phyloP scores from a whole-genome alignment of 2,329 filamentous ascomycete genomes.

The Aspergillus tamarii region DNA sequence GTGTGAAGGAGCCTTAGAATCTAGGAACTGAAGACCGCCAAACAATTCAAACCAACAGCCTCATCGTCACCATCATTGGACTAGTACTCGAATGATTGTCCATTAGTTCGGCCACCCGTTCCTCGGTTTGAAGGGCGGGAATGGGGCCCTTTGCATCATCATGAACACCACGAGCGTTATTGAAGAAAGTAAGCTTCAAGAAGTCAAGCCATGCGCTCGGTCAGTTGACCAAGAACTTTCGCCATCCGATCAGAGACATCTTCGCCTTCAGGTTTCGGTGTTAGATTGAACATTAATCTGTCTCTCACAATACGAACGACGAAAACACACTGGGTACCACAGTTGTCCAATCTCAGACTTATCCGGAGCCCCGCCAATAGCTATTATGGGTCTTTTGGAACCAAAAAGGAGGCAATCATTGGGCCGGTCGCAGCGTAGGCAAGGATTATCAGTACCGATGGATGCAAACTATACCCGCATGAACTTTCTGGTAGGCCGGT shows the following conservation, averaged over 20 bases:
- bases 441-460: constrained; percentile 11
- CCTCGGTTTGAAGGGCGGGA: constrained; percentile 16
- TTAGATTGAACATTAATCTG: constrained; percentile 12
- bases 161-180: constrained; percentile 19
- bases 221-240: not conserved
- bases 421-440: constrained; percentile 11
- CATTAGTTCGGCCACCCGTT: constrained; percentile 15
- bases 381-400: constrained; percentile 7
- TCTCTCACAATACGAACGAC: constrained; percentile 13
- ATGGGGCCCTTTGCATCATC: constrained; percentile 23
- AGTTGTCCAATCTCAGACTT: constrained; percentile 7
- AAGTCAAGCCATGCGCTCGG: not conserved
- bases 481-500: not conserved
- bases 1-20: not conserved
- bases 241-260: constrained; percentile 4
- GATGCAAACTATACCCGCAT: constrained; percentile 7
- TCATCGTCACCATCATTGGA: not conserved
- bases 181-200: not conserved
- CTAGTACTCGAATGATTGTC: not conserved
- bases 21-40: not conserved
- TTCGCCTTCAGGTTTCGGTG: not conserved
- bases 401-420: constrained; percentile 10
- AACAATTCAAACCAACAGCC: constrained; percentile 6
- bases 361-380: constrained; percentile 13
- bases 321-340: not conserved